phyloP scores from a whole-genome alignment of 129 eudicot genomes.

The Flaveria ramosissima region DNA sequence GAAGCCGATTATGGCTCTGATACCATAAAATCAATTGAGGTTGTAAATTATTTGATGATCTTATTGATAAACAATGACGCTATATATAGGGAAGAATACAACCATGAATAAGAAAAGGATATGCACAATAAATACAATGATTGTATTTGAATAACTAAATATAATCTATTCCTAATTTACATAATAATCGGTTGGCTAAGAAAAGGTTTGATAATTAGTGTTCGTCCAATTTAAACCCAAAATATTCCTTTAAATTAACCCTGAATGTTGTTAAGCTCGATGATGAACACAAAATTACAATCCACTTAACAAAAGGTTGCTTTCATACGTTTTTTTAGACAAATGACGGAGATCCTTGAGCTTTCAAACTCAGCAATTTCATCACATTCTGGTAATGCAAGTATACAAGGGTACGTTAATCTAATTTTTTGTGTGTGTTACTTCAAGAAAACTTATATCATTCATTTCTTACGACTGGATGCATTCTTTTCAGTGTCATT shows the following conservation, averaged over 20 bases:
- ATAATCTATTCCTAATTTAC: too few species aligned
- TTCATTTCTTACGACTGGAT: slow-evolving; percentile 4
- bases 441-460: neutral
- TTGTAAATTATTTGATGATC: too few species aligned
- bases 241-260: neutral
- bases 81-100: too few species aligned
- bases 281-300: neutral
- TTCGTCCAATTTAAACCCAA: too few species aligned
- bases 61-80: too few species aligned
- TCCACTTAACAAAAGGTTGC: neutral
- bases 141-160: too few species aligned
- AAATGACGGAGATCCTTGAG: slow-evolving; percentile 55
- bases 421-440: neutral
- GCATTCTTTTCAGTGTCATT: slow-evolving; percentile 3
- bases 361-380: slow-evolving; percentile 50
- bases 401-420: slow-evolving; percentile 81
- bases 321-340: slow-evolving; percentile 38
- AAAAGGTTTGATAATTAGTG: too few species aligned
- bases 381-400: slow-evolving; percentile 67
- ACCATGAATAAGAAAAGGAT: too few species aligned
- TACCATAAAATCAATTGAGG: too few species aligned
- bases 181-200: too few species aligned
- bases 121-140: too few species aligned
- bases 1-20: too few species aligned
- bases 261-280: slow-evolving; percentile 25